Evolutionary conservation across 768 basidiomycete genomes (phyloP).

Genomic region (Psilocybe azurescens): DNA sequence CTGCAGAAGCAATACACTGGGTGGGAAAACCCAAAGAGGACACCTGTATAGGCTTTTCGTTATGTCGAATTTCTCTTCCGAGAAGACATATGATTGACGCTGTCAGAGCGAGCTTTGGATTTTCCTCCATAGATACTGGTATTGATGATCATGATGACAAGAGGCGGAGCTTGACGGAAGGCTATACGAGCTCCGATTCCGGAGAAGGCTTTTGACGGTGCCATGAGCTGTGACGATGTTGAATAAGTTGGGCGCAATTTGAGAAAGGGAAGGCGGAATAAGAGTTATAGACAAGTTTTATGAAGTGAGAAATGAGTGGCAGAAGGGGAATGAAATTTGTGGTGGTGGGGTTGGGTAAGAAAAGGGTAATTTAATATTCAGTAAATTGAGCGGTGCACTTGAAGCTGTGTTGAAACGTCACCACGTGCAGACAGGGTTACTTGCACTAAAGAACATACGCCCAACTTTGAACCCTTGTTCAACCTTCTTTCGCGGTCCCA

Average conservation of each 20-base stretch:
- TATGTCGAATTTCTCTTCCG: too few species aligned
- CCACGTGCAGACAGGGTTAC: constrained; percentile 5
- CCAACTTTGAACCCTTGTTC: background rate
- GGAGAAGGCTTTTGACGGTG: background rate
- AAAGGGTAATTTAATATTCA: background rate
- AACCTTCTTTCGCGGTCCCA: background rate
- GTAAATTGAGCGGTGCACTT: background rate
- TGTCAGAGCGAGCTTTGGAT: background rate
- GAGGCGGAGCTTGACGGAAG: background rate
- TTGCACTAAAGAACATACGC: background rate
- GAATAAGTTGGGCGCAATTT: too few species aligned
- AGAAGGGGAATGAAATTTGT: too few species aligned
- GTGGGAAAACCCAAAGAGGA: background rate
- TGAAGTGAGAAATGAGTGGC: too few species aligned
- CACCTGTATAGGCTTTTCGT: too few species aligned
- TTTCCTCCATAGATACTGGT: background rate
- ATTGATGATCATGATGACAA: background rate
- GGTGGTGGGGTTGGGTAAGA: too few species aligned
- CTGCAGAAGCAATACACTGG: background rate
- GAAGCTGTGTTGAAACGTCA: background rate
- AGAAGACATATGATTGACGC: background rate
- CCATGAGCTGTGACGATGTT: too few species aligned
- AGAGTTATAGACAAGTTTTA: too few species aligned
- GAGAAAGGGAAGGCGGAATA: too few species aligned
- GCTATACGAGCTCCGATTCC: background rate